Evolutionary conservation across 2,329 filamentous ascomycete species (phyloP), one percentile per base, ranked within the genome.

Genomic region (Albophoma yamanashiensis): DNA sequence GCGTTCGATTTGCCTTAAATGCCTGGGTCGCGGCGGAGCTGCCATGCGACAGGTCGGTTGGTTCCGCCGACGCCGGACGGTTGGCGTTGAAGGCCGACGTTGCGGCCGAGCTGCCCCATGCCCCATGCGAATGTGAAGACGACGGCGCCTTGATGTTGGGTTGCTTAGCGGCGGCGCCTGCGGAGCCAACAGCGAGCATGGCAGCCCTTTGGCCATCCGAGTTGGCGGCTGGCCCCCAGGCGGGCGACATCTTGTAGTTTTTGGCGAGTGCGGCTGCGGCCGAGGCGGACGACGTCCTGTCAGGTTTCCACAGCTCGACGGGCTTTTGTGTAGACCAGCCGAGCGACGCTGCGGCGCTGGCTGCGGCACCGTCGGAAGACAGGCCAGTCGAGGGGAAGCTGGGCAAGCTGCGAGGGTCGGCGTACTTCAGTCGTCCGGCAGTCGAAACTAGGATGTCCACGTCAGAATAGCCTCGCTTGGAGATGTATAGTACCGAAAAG

Each of bases 151-250:
- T 65, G 50, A 57, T 60, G 22, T 58, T 64, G 57, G 61, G 38
- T 17, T 67, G 65, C 60, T 68, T 73, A 42, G 70, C 64, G 17
- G 70, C 70, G 17, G 70, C 67, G 52, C 65, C 69, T 40, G 74
- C 74, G 15, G 75, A 76, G 2, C 71, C 71, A 34, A 74, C 70
- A 22, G 90, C 89, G 34, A 89, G 75, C 12, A 91, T 70, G 4
- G 91, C 91, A 56, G 91, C 90, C 69, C 89, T 90, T 57, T 88
- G 86, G 42, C 89, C 88, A 57, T 86, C 83, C 15, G 83, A 76
- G 68, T 83, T 89, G 59, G 81, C 75, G 61, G 85, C 78, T 11
- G 86, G 84, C 63, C 88, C 80, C 84, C 85, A 88, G 9, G 80
- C 61, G 3, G 87, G 70, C 6, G 73, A 64, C 69, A 75, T 73